phyloP scores from a whole-genome alignment of 2,329 filamentous ascomycete species.

The Lojkania enalia region DNA sequence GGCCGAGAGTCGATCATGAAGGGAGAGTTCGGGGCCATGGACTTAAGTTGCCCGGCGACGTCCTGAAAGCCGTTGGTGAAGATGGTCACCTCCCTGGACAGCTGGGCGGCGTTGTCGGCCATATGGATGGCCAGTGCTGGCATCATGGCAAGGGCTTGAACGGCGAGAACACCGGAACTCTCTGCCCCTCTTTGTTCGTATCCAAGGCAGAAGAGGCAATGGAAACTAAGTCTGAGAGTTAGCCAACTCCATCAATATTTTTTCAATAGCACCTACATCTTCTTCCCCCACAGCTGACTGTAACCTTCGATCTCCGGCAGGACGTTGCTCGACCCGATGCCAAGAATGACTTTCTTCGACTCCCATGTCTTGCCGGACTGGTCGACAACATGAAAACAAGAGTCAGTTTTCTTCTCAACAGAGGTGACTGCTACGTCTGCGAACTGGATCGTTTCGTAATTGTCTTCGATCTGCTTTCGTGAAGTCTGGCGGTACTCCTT shows the following conservation, averaged over 20 bases:
- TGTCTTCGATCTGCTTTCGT: constrained; percentile 23
- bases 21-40: neutral
- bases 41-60: constrained; percentile 25
- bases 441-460: constrained; percentile 30
- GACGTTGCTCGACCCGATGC: constrained; percentile 56
- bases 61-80: constrained; percentile 55
- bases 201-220: constrained; percentile 17
- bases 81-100: constrained; percentile 52
- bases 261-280: constrained; percentile 51
- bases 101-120: constrained; percentile 49
- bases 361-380: constrained; percentile 46
- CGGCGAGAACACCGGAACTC: constrained; percentile 10
- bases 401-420: constrained; percentile 20
- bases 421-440: constrained; percentile 16
- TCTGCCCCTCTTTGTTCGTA: constrained; percentile 9
- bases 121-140: constrained; percentile 42
- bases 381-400: constrained; percentile 43
- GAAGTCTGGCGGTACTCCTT: constrained; percentile 33
- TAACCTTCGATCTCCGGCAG: constrained; percentile 56
- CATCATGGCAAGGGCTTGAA: constrained; percentile 14
- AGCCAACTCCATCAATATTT: no score
- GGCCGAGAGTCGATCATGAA: constrained; percentile 44
- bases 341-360: constrained; percentile 58
- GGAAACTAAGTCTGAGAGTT: constrained; percentile 6
- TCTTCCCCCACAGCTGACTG: constrained; percentile 54